phyloP scores from a whole-genome alignment of 371 early-diverging fungal species.

The Mucor sp. region DNA sequence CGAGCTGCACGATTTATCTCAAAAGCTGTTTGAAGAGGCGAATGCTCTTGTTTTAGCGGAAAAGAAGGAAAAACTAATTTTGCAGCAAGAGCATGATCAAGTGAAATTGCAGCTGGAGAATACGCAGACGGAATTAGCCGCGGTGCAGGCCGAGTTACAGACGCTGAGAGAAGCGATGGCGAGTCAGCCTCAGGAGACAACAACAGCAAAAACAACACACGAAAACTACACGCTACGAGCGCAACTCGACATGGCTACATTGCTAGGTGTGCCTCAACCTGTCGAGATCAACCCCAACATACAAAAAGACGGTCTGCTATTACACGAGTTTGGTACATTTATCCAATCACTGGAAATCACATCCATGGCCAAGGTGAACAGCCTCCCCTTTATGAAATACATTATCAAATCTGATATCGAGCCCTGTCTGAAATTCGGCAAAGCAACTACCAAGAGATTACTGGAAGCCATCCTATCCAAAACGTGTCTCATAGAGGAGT shows the following conservation, averaged over 20 bases:
- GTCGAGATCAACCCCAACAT: conserved; percentile 6
- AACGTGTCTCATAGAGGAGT: conserved; percentile 49
- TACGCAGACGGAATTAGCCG: conserved; percentile 17
- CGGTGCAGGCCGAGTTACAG: conserved; percentile 21
- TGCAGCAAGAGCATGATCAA: conserved; percentile 59
- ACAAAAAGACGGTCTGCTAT: conserved; percentile 5
- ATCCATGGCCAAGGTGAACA: conserved; percentile 12
- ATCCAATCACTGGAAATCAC: background rate
- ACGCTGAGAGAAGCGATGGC: conserved; percentile 27
- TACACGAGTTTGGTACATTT: conserved; percentile 23
- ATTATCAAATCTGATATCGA: conserved; percentile 67
- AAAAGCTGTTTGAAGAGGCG: conserved; percentile 86
- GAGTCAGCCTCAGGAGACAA: background rate
- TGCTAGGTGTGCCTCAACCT: conserved; percentile 6
- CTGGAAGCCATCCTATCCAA: conserved; percentile 83
- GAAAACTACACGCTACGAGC: conserved; percentile 21
- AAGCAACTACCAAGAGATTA: conserved; percentile 74
- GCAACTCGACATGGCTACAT: conserved; percentile 14
- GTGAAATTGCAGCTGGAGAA: conserved; percentile 58
- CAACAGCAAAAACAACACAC: conserved; percentile 15
- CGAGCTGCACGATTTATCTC: conserved; percentile 76
- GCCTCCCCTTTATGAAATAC: conserved; percentile 23
- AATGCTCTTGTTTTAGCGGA: conserved; percentile 83
- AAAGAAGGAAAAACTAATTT: conserved; percentile 54
- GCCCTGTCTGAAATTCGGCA: conserved; percentile 90